Evolutionary conservation across 306 rosid species (phyloP), one percentile per base, ranked within the genome.

Genomic region (Cucumis melo): DNA sequence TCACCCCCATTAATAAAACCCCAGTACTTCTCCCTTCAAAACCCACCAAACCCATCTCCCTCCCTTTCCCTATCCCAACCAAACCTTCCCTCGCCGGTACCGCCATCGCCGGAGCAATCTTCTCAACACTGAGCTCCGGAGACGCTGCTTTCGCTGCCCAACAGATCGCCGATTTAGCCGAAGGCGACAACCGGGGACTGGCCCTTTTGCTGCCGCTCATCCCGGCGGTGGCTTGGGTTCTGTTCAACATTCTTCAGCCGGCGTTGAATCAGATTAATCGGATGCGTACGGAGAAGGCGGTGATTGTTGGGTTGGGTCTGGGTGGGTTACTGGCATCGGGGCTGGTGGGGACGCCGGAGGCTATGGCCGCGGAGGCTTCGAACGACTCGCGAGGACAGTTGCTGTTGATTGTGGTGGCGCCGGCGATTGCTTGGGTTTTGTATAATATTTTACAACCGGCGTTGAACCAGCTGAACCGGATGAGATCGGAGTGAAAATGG

Each of bases 221-320:
- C 48, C 97, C 96, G 6, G 96, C 97, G 51, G 78, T 91, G n/a
- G 97, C 85, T 2, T 94, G 98, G 98, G 98, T 94, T 32, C 85
- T 94, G 11, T 94, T 84, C 85, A 94, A 94, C 89, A 94, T 94
- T 68, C 79, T 90, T 46, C 98, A 91, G 81, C 97, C 96, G 0
- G 92, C 97, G 8, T 86, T 93, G 46, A 93, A 93, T 86, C 98
- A 93, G 76, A 5, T 93, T 50, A 82, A 90, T 84, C 86, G 90
- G 21, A 93, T 91, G 98, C 76, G 86, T 0, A 89, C 77, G 84
- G 42, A 60, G 24, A 91, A 81, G 48, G 92, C 94, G 10, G 78
- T 91, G 77, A 71, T 90, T 15, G n/a, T 85, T 0, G 91, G 92
- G 75, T 77, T 88, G 7, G 92, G 98, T 64, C 82, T 93, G 0